These are phyloP conservation scores for Colletotrichum caudatum DNA, from an alignment of 2,329 filamentous ascomycete species.

Conservation along the genomic window DNA sequence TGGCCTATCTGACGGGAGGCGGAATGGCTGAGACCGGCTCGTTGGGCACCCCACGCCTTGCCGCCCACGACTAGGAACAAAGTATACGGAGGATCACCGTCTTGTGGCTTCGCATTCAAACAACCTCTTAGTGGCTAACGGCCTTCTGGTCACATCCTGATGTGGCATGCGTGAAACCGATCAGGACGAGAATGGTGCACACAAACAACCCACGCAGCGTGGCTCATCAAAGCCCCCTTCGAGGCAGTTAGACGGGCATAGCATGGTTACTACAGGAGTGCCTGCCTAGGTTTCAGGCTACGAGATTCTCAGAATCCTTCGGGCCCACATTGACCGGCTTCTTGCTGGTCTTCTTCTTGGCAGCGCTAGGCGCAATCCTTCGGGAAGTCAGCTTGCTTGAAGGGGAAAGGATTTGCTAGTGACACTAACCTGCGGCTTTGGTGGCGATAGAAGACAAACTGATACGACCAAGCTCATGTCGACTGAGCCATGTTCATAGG, in stretches of 20 bases:
- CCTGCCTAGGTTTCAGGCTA: constrained; percentile 1
- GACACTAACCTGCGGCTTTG: neutral
- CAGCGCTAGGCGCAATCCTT: constrained; percentile 20
- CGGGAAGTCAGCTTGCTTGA: neutral
- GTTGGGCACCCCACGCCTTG: constrained; percentile 21
- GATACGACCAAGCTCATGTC: too few species aligned
- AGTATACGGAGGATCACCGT: constrained; percentile 24
- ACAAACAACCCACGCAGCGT: constrained; percentile 1
- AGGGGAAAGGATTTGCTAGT: constrained; percentile 15
- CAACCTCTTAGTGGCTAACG: constrained; percentile 13
- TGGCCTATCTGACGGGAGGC: too few species aligned
- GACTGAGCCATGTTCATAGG: neutral
- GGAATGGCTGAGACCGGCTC: constrained; percentile 4
- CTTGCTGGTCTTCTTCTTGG: neutral
- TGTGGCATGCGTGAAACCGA: neutral
- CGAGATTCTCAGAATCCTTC: constrained; percentile 25
- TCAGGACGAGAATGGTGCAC: neutral
- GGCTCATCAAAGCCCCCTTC: constrained; percentile 8
- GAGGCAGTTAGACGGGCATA: neutral
- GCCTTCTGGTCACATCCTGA: constrained; percentile 13
- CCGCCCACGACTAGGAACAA: constrained; percentile 10
- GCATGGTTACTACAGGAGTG: too few species aligned
- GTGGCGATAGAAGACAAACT: too few species aligned
- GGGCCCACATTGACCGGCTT: constrained; percentile 21
- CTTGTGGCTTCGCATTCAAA: constrained; percentile 14